Base-by-base conservation (phyloP, 306 rosid genomes). In the Vachellia pachyceras region DNA sequence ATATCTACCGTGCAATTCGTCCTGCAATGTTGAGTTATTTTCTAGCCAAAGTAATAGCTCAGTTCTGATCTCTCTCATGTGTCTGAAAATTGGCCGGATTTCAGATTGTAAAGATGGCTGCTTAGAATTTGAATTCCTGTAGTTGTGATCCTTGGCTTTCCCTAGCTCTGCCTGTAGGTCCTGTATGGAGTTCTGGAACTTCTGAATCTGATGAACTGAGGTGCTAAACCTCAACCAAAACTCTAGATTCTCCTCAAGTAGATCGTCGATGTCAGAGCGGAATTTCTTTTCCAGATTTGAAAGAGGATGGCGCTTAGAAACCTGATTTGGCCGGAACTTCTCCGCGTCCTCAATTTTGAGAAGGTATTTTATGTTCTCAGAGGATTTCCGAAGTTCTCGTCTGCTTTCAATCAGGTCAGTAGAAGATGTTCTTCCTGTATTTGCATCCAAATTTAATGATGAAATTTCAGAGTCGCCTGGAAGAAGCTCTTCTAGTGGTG, bases 161-260 rank as follows among this genome's bases (percentile, higher is more conserved):
- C 9, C 10, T 39, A 92, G 37, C 77, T 96, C 97, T 20, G 64
- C 72, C 35, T 84, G 92, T 65, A 96, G 79, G 84, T 93, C 99
- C 23, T 89, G 85, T 69, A 93, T 83, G 1, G 92, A 87, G 46
- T 85, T 80, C 55, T 93, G 94, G 74, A 93, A 92, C 79, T 90
- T 89, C 17, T 89, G 97, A 78, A 92, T 87, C 89, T 93, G 98
- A 71, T 96, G 98, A 82, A 96, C 82, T 6, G 97, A 80, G 3
- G 97, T 89, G 88, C 98, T 92, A 35, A 90, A 93, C 74, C 97
- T 91, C 85, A 96, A 71, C 99, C 99, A 96, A 80, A 93, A 93
- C 83, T 93, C 97, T 10, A 96, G 85, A 83, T 93, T 93, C 83
- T 83, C 92, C 81, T 93, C 97, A 45, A 91, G 86, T 23, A 92